Conservation (phyloP, 164 flowering plant species). For the Sedum album region DNA sequence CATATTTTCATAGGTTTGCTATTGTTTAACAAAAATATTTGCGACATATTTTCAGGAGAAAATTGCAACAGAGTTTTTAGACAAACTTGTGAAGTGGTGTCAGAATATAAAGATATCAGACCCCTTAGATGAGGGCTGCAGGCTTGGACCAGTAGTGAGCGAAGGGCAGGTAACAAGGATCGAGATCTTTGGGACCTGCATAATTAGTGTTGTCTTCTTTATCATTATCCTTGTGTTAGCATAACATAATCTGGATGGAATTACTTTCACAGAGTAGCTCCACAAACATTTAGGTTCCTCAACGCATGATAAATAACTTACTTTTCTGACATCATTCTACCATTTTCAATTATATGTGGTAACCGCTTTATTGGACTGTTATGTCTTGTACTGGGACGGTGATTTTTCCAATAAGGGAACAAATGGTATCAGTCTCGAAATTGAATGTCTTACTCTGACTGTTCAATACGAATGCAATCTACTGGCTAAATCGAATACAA, state of each 20-base stretch:
- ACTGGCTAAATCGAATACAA: neutral
- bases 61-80: slow-evolving; percentile 65
- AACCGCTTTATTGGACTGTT: neutral
- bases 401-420: neutral
- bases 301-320: neutral
- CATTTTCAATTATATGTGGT: no score
- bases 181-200: neutral
- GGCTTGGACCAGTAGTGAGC: slow-evolving; percentile 95
- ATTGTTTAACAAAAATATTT: neutral
- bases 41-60: slow-evolving; percentile 49
- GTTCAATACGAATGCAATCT: neutral
- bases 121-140: slow-evolving; percentile 91
- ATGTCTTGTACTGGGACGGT: neutral
- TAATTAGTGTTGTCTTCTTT: neutral
- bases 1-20: neutral
- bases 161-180: slow-evolving; percentile 55
- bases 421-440: neutral
- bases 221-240: neutral
- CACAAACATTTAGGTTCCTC: neutral
- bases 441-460: neutral
- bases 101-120: slow-evolving; percentile 84
- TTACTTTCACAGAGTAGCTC: neutral
- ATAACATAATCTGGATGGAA: neutral
- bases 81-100: slow-evolving; percentile 63
- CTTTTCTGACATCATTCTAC: neutral